These are phyloP conservation scores for Nannizzia gypsea DNA, from an alignment of 2,329 filamentous ascomycete species.

Conservation along the genomic window DNA sequence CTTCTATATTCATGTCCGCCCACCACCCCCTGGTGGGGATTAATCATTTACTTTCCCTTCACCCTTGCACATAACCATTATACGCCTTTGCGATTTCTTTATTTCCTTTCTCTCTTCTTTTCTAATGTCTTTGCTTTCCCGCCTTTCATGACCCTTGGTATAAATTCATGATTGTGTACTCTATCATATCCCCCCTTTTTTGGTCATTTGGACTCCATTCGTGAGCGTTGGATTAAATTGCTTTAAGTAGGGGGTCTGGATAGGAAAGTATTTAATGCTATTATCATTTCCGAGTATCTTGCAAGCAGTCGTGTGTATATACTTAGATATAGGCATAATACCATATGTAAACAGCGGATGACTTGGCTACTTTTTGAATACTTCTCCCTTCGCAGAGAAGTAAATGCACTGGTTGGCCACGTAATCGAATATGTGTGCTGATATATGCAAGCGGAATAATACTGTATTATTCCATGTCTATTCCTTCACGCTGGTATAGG, in stretches of 20 bases:
- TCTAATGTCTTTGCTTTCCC: not conserved
- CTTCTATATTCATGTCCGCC: not conserved
- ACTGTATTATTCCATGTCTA: not conserved
- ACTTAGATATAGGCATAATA: not conserved
- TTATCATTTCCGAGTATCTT: not conserved
- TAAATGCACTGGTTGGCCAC: no score
- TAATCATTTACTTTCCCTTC: not conserved
- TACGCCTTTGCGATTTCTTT: not conserved
- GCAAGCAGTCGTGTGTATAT: not conserved
- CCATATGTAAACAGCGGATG: not conserved
- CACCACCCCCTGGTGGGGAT: not conserved
- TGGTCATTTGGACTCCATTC: not conserved
- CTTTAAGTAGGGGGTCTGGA: not conserved
- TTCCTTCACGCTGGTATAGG: constrained; percentile 3
- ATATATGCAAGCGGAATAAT: constrained; percentile 1
- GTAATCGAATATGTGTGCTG: not conserved
- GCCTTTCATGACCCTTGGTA: constrained; percentile 2
- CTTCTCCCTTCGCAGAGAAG: no score
- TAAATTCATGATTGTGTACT: not conserved
- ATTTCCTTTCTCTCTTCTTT: not conserved
- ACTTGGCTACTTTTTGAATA: no score
- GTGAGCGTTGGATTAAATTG: not conserved
- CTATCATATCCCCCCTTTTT: not conserved
- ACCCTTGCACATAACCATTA: not conserved
- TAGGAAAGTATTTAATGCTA: not conserved